Conservation (phyloP, 352 stramenopile species). For the Pythium biforme region DNA sequence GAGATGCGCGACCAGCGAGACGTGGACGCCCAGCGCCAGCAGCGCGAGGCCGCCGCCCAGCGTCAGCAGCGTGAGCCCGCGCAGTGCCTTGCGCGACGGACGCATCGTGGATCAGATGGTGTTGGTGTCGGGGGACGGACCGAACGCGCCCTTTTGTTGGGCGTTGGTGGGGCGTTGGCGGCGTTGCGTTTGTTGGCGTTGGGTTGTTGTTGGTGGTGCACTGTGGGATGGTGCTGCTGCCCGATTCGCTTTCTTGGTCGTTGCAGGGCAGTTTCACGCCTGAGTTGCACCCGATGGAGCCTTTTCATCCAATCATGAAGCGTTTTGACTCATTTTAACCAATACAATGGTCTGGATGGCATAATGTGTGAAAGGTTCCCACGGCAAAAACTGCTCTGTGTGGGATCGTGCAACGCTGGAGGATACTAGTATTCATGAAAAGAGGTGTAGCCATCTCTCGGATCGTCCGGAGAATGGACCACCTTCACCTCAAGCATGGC, state of each 20-base stretch:
- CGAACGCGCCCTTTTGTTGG: background rate
- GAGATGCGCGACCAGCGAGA: conserved; percentile 51
- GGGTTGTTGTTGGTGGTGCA: conserved; percentile 7
- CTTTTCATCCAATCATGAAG: conserved; percentile 1
- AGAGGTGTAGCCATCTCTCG: conserved; percentile 16
- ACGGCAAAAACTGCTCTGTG: background rate
- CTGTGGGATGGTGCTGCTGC: background rate
- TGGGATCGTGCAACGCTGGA: background rate
- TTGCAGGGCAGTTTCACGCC: conserved; percentile 12
- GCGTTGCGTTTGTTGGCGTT: background rate
- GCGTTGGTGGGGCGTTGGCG: background rate
- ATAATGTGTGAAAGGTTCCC: background rate
- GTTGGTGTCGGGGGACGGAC: too few relatives aligned
- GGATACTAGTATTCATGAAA: background rate
- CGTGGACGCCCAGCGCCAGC: conserved; percentile 48
- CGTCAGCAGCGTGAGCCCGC: conserved; percentile 56
- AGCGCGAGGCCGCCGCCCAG: conserved; percentile 49
- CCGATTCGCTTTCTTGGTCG: background rate
- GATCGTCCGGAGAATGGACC: too few relatives aligned
- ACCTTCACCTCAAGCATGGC: background rate
- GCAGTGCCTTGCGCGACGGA: conserved; percentile 58
- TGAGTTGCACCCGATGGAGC: conserved; percentile 11
- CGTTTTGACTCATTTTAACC: background rate
- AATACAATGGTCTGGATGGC: background rate
- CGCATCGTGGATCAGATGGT: conserved; percentile 50